These are phyloP conservation scores for Xylona heveae DNA, from an alignment of 495 filamentous ascomycete genomes.

Conservation along the genomic window DNA sequence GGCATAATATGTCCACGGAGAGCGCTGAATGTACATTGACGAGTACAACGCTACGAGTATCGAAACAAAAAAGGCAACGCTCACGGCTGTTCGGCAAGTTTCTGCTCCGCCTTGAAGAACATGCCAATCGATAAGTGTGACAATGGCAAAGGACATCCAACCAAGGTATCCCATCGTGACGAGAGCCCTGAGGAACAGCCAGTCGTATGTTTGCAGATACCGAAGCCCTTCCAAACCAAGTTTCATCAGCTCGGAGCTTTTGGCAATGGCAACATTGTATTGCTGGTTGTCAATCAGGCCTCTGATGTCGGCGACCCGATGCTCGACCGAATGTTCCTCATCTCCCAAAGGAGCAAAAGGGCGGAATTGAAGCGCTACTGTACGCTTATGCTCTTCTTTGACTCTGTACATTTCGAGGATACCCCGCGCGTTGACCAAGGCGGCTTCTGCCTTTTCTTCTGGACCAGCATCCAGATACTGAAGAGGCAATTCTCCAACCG, in stretches of 20 bases:
- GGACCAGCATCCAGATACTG: constrained; percentile 51
- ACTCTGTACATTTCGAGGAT: constrained; percentile 94
- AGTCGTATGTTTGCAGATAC: constrained; percentile 92
- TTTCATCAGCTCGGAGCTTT: constrained; percentile 54
- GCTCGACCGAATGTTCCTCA: constrained; percentile 37
- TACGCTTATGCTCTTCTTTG: constrained; percentile 73
- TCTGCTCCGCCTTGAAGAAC: constrained; percentile 55
- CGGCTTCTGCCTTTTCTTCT: constrained; percentile 63
- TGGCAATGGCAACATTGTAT: constrained; percentile 52
- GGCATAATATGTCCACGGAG: constrained; percentile 70
- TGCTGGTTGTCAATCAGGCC: constrained; percentile 39
- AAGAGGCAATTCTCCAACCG: constrained; percentile 81
- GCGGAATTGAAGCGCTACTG: constrained; percentile 50
- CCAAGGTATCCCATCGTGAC: constrained; percentile 88
- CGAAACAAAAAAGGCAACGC: constrained; percentile 49
- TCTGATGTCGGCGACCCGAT: constrained; percentile 45
- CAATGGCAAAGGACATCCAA: constrained; percentile 90
- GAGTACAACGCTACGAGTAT: constrained; percentile 55
- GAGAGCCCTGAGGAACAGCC: constrained; percentile 88
- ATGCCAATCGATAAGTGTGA: constrained; percentile 76
- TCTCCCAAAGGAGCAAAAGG: constrained; percentile 45
- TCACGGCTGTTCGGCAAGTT: constrained; percentile 38
- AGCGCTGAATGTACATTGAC: constrained; percentile 56
- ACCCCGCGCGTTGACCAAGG: constrained; percentile 66
- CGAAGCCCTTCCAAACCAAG: constrained; percentile 65